Evolutionary conservation across 441 rosid genomes (phyloP).

Genomic region (Eruca vesicaria): DNA sequence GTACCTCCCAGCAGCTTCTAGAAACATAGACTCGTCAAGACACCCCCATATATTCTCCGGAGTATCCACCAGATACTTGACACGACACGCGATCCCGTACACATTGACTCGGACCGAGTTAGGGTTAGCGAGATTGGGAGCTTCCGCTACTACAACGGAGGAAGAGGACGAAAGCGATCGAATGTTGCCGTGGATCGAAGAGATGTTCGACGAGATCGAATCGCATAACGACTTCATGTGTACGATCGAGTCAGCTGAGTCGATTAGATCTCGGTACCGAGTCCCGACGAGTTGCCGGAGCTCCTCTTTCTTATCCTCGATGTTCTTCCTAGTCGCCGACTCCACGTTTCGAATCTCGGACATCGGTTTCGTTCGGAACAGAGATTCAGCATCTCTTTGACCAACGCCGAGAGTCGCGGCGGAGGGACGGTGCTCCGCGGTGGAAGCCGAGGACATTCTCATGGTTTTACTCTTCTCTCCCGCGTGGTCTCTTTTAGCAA

Average conservation of each 20-base stretch:
- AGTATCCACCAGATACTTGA: constrained; percentile 90
- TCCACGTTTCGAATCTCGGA: constrained; percentile 80
- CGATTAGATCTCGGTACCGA: constrained; percentile 89
- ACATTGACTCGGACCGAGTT: constrained; percentile 44
- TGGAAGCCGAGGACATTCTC: constrained; percentile 44
- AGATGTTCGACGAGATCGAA: constrained; percentile 64
- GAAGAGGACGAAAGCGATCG: constrained; percentile 58
- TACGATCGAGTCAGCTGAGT: constrained; percentile 92
- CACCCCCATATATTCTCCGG: constrained; percentile 99
- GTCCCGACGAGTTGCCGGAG: constrained; percentile 87
- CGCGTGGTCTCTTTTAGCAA: constrained; percentile 17
- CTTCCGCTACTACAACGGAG: constrained; percentile 47
- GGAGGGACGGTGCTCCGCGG: constrained; percentile 45
- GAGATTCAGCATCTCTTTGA: constrained; percentile 79
- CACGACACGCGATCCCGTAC: constrained; percentile 89
- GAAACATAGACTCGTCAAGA: constrained; percentile 89
- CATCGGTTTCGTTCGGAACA: constrained; percentile 74
- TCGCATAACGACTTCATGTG: constrained; percentile 82
- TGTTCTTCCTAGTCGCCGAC: constrained; percentile 66
- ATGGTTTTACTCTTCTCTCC: constrained; percentile 24
- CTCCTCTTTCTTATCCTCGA: constrained; percentile 91
- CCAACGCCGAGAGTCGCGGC: constrained; percentile 47
- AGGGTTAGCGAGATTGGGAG: constrained; percentile 45
- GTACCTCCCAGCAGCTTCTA: constrained; percentile 90
- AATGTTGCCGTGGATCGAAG: constrained; percentile 60